Percentiles rank a stretch among this genome's conserved stretches.
Conservation (phyloP, 352 stramenopile species). For the Phytophthora multivora region DNA sequence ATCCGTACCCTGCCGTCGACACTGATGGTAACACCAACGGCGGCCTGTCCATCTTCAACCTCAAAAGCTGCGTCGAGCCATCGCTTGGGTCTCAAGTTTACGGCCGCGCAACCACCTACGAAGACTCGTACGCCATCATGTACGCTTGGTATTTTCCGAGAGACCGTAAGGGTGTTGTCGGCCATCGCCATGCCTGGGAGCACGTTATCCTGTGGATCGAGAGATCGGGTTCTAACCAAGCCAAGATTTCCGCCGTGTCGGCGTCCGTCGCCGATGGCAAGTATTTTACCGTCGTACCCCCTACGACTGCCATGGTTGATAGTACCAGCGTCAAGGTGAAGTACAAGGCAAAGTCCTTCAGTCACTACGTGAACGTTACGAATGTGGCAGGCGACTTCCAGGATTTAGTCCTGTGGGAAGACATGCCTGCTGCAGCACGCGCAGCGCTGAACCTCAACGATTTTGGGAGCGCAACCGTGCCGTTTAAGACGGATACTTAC, state of each 20-base stretch:
- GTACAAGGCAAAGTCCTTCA: slow-evolving; percentile 15
- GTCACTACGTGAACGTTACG: slow-evolving; percentile 33
- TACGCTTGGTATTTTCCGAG: slow-evolving; percentile 28
- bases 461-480: slow-evolving; percentile 32
- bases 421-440: slow-evolving; percentile 22
- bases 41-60: slow-evolving; percentile 9
- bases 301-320: slow-evolving; percentile 15
- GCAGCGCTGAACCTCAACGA: slow-evolving; percentile 31
- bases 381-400: slow-evolving; percentile 21
- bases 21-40: slow-evolving; percentile 17
- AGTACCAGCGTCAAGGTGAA: slow-evolving; percentile 19
- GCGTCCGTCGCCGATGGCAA: slow-evolving; percentile 1
- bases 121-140: slow-evolving; percentile 27
- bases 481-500: slow-evolving; percentile 30
- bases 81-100: slow-evolving; percentile 26
- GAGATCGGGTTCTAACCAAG: background rate
- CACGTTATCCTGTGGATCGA: slow-evolving; percentile 16
- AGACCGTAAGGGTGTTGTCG: slow-evolving; percentile 10
- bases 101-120: slow-evolving; percentile 8
- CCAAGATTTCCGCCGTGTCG: background rate
- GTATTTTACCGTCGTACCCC: slow-evolving; percentile 16
- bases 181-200: slow-evolving; percentile 17
- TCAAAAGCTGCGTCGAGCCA: slow-evolving; percentile 3
- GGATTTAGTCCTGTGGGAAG: slow-evolving; percentile 21
- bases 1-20: slow-evolving; percentile 22